Conservation (phyloP, 1,284 basidiomycete genomes). For the Naganishia sp. region DNA sequence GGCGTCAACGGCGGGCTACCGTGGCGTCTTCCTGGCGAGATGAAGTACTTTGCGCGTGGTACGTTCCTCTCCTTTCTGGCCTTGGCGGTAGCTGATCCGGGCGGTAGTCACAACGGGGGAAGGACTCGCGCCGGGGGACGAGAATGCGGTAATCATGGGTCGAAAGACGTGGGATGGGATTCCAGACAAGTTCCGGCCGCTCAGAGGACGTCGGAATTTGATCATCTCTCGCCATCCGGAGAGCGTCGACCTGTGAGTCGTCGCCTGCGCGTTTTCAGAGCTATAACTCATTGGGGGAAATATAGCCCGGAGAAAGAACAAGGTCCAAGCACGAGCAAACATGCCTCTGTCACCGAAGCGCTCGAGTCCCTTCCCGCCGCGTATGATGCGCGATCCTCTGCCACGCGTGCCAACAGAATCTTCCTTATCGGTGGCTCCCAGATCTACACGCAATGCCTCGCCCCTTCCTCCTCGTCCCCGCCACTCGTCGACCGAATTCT, state of each 20-base stretch:
- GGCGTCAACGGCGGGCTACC: conserved; percentile 74
- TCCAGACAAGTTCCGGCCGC: conserved; percentile 80
- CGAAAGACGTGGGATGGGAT: conserved; percentile 98
- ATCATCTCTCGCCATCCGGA: conserved; percentile 70
- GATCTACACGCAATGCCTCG: conserved; percentile 72
- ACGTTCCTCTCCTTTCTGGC: conserved; percentile 28
- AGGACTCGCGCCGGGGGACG: conserved; percentile 35
- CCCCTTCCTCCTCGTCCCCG: conserved; percentile 44
- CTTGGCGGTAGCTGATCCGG: not conserved
- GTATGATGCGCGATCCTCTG: conserved; percentile 21
- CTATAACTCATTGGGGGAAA: too few species aligned
- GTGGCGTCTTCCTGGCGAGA: conserved; percentile 86
- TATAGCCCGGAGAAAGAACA: conserved; percentile 8
- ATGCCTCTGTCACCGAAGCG: conserved; percentile 46
- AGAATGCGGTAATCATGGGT: conserved; percentile 92
- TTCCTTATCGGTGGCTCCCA: conserved; percentile 92
- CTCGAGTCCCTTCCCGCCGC: conserved; percentile 35
- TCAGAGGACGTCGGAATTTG: conserved; percentile 75
- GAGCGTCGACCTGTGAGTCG: conserved; percentile 65
- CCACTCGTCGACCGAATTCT: conserved; percentile 73
- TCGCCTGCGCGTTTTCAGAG: not conserved
- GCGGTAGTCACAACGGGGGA: conserved; percentile 50
- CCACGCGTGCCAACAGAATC: conserved; percentile 38
- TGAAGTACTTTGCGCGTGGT: conserved; percentile 85
- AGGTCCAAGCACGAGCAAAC: conserved; percentile 35